Conservation (phyloP, 495 filamentous ascomycete species). For the Lophiostoma macrostomum region DNA sequence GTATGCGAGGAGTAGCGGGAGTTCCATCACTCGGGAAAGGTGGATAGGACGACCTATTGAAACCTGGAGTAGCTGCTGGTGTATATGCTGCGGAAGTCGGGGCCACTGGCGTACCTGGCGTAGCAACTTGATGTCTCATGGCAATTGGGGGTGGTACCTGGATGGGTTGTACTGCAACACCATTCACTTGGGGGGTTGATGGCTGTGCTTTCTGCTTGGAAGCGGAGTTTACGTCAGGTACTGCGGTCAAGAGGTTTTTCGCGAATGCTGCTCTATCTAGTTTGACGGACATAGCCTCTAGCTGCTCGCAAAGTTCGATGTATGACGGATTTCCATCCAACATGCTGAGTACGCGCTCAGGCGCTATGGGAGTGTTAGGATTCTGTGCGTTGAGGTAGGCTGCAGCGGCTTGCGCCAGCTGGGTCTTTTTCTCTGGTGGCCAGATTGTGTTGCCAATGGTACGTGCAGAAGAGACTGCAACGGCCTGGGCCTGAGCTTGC, state of each 20-base stretch:
- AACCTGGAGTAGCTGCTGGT: background rate
- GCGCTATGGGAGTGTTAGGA: constrained; percentile 13
- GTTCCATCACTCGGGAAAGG: constrained; percentile 3
- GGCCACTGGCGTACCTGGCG: background rate
- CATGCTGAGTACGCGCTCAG: constrained; percentile 42
- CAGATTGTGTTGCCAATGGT: constrained; percentile 36
- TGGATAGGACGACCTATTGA: background rate
- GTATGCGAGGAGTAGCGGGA: constrained; percentile 2
- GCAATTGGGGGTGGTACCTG: constrained; percentile 1
- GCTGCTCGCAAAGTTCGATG: constrained; percentile 47
- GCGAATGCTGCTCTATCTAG: constrained; percentile 50
- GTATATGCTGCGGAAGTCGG: too few relatives aligned
- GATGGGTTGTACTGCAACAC: background rate
- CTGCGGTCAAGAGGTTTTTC: constrained; percentile 44
- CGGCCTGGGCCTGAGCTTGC: constrained; percentile 3
- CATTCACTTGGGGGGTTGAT: background rate
- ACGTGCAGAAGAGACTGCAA: background rate
- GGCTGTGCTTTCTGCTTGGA: too few relatives aligned
- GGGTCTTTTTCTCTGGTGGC: constrained; percentile 40
- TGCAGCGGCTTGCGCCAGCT: constrained; percentile 35
- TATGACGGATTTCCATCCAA: constrained; percentile 51
- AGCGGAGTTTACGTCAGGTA: constrained; percentile 42
- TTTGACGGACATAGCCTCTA: constrained; percentile 46
- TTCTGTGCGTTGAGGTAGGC: constrained; percentile 38
- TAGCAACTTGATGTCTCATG: too few relatives aligned